A percentile compares a stretch with the other conserved stretches of the same genome.
Conservation (phyloP, 306 rosid species). For the Cyamopsis tetragonoloba region DNA sequence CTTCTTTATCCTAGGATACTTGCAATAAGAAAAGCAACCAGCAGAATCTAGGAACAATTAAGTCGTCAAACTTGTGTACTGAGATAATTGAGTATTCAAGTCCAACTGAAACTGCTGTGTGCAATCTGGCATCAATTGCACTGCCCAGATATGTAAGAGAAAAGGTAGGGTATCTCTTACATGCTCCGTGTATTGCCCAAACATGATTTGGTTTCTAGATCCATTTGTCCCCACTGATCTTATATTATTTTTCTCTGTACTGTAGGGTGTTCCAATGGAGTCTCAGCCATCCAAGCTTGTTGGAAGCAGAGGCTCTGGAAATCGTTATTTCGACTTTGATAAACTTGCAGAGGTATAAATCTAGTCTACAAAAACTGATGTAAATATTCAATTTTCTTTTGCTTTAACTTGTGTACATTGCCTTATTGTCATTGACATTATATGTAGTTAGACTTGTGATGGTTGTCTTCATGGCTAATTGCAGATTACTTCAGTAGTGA, state of each 20-base stretch:
- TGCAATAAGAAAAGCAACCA: conserved; percentile 95
- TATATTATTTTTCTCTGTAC: not conserved
- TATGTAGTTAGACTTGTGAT: not conserved
- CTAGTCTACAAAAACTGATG: not conserved
- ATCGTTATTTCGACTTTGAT: conserved; percentile 87
- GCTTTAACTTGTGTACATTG: not conserved
- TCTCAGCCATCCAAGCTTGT: conserved; percentile 92
- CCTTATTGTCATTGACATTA: not conserved
- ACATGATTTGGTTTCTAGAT: not conserved
- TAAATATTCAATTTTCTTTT: not conserved
- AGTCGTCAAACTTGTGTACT: conserved; percentile 91
- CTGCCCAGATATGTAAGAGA: conserved; percentile 91
- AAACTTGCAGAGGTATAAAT: conserved; percentile 73
- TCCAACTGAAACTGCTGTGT: conserved; percentile 95
- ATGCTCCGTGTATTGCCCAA: not conserved
- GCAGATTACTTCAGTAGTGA: conserved; percentile 67
- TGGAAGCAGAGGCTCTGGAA: conserved; percentile 75
- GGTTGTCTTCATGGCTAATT: not conserved
- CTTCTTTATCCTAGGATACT: conserved; percentile 48
- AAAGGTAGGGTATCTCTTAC: conserved; percentile 48
- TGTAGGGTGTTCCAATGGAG: conserved; percentile 72
- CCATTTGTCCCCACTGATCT: conserved; percentile 15
- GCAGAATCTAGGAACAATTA: conserved; percentile 89
- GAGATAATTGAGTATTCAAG: conserved; percentile 89
- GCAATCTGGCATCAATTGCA: conserved; percentile 97